Conservation (phyloP, 352 stramenopile species). For the Pythium vanterpoolii region DNA sequence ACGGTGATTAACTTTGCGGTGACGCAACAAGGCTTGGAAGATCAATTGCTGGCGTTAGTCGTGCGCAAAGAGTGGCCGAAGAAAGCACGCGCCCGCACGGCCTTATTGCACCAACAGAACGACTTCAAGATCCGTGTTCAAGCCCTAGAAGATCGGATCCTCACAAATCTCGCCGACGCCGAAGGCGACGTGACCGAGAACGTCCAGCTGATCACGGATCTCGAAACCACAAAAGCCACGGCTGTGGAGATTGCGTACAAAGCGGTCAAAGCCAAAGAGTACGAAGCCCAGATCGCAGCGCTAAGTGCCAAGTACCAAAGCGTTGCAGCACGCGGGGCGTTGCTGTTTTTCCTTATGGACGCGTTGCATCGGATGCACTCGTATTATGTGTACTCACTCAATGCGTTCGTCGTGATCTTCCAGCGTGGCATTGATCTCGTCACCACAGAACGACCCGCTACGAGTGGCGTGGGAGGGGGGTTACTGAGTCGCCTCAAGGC, state of each 20-base stretch:
- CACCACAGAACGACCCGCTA: conserved; percentile 35
- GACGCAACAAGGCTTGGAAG: conserved; percentile 86
- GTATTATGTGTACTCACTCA: conserved; percentile 95
- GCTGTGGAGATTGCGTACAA: conserved; percentile 81
- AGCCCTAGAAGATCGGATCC: conserved; percentile 87
- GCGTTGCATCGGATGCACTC: conserved; percentile 90
- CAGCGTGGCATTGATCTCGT: conserved; percentile 93
- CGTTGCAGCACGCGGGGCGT: conserved; percentile 87
- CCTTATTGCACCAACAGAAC: conserved; percentile 88
- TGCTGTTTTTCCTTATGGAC: conserved; percentile 96
- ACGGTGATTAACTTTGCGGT: conserved; percentile 93
- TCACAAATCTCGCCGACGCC: conserved; percentile 77
- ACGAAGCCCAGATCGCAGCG: conserved; percentile 75
- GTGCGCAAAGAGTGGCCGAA: conserved; percentile 90
- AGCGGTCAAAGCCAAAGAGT: conserved; percentile 69
- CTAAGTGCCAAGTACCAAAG: conserved; percentile 91
- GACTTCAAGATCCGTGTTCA: conserved; percentile 88
- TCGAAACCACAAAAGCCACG: conserved; percentile 93
- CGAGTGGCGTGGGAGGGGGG: conserved; percentile 25
- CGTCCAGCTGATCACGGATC: conserved; percentile 92
- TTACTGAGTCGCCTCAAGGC: conserved; percentile 67
- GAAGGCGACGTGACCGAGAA: conserved; percentile 93
- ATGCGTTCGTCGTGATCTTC: conserved; percentile 94
- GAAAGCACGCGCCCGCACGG: conserved; percentile 70
- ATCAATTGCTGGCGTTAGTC: conserved; percentile 86